A percentile compares a stretch with the other conserved stretches of the same genome.
phyloP scores from a whole-genome alignment of 345 rosid species.

The Salix purpurea region DNA sequence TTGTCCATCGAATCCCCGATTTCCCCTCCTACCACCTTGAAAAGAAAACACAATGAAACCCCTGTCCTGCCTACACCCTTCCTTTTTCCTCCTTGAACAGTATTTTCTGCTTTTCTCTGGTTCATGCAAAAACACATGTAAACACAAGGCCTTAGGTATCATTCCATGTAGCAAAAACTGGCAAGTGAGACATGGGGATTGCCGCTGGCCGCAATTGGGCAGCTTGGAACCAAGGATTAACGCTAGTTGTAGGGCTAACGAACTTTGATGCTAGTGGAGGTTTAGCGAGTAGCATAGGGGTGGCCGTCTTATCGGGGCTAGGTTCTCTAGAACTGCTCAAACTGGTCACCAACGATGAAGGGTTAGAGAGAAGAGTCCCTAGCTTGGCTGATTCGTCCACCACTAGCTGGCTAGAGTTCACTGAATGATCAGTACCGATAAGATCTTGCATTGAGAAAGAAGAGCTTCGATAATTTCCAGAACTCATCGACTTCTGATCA shows the following conservation, averaged over 20 bases:
- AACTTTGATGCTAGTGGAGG: conserved; percentile 56
- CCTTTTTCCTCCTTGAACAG: neutral
- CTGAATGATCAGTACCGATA: conserved; percentile 36
- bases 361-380: conserved; percentile 41
- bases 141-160: conserved; percentile 33
- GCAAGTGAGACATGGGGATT: conserved; percentile 54
- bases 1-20: conserved; percentile 15
- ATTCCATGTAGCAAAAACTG: conserved; percentile 71
- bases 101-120: neutral
- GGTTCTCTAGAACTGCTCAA: conserved; percentile 63
- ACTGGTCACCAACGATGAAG: conserved; percentile 60
- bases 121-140: conserved; percentile 6
- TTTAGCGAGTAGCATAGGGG: conserved; percentile 40
- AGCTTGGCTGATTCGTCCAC: conserved; percentile 32
- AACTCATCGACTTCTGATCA: conserved; percentile 26
- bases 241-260: conserved; percentile 28
- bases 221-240: conserved; percentile 52
- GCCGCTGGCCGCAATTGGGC: conserved; percentile 37
- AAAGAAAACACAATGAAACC: conserved; percentile 11
- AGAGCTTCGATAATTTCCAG: conserved; percentile 21
- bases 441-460: conserved; percentile 41
- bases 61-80: neutral
- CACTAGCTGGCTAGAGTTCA: conserved; percentile 27
- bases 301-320: conserved; percentile 51
- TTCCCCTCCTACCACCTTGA: conserved; percentile 24